Evolutionary conservation across 495 filamentous ascomycete species (phyloP), one percentile per base, ranked within the genome.

Genomic region (Ramalina intermedia): DNA sequence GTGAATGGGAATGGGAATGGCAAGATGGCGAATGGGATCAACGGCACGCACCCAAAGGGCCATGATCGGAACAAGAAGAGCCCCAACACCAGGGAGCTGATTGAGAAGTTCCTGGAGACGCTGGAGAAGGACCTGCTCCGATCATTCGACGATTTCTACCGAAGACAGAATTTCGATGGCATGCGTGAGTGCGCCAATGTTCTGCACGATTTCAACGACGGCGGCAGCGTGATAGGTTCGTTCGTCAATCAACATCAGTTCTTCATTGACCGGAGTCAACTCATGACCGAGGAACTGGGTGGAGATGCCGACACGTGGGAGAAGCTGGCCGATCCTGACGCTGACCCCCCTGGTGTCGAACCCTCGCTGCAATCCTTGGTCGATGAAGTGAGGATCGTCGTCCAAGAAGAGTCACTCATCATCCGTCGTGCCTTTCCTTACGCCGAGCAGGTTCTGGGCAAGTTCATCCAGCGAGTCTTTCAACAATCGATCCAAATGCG

Each of bases 161-260:
- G 88, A 52, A 81, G 82, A 57, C 85, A 89, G 49, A 93, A 96
- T 61, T 93, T 91, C 55, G 87, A 96, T 53, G 85, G 88, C 49
- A 99, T 99, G 93, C 79, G 80, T 66, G 85, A 88, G 44, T 96
- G 93, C 60, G 89, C 93, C 18, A 86, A 83, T 49, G 91, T 94
- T 35, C 71, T 99, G 53, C 74, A 90, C 60, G 91, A 96, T 69
- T 99, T 99, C 73, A 94, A 87, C 66, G 85, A 87, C 27, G 93
- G 93, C 33, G 77, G 84, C 42, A 95, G 87, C 65, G 91, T 95
- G 42, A 89, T 96, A 58, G 88, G 83, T 26, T 71, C 88, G 41
- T 99, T 95, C 60, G 90, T 99, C 55, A 99, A 99, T 64, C 93
- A 99, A 65, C 93, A 96, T 67, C 83, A 94, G 59, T 96, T 96